These are phyloP conservation scores for Backusella sp. DNA, from an alignment of 192 early-diverging fungal genomes.

Conservation along the genomic window DNA sequence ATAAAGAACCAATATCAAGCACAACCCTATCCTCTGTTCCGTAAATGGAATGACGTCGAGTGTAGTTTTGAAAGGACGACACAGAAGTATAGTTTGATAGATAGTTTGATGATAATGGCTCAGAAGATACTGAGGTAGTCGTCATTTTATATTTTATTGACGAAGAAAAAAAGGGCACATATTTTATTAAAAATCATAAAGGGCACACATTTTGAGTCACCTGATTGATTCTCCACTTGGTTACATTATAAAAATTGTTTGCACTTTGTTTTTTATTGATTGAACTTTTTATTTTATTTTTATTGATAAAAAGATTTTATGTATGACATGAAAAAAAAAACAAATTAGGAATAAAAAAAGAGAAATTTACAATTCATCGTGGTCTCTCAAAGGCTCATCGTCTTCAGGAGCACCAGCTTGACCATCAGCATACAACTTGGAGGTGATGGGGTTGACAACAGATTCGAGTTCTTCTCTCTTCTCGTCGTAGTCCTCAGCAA, in stretches of 20 bases:
- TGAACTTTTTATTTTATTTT: neutral
- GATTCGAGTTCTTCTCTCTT: conserved; percentile 93
- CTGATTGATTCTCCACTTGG: neutral
- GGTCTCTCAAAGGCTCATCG: conserved; percentile 24
- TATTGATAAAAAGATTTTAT: neutral
- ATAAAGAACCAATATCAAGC: conserved; percentile 80
- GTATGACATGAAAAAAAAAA: neutral
- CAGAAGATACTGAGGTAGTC: conserved; percentile 25
- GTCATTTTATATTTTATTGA: conserved; percentile 14
- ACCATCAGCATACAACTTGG: conserved; percentile 77
- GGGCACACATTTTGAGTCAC: neutral
- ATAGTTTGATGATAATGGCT: conserved; percentile 23
- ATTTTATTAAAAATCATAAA: neutral
- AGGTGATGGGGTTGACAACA: conserved; percentile 91
- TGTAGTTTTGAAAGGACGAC: conserved; percentile 21
- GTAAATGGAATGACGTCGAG: conserved; percentile 61
- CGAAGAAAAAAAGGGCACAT: neutral
- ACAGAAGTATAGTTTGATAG: conserved; percentile 18
- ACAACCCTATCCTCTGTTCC: conserved; percentile 84
- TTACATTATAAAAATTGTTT: too few species aligned
- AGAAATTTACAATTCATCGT: conserved; percentile 24
- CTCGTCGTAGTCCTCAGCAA: conserved; percentile 98
- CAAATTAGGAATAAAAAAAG: neutral
- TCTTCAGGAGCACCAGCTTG: neutral
- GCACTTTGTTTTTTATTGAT: neutral